Percentiles rank a stretch among this genome's conserved stretches.
These are phyloP conservation scores for Pulveroboletus sp. DNA, from an alignment of 768 basidiomycete species.

Conservation along the genomic window DNA sequence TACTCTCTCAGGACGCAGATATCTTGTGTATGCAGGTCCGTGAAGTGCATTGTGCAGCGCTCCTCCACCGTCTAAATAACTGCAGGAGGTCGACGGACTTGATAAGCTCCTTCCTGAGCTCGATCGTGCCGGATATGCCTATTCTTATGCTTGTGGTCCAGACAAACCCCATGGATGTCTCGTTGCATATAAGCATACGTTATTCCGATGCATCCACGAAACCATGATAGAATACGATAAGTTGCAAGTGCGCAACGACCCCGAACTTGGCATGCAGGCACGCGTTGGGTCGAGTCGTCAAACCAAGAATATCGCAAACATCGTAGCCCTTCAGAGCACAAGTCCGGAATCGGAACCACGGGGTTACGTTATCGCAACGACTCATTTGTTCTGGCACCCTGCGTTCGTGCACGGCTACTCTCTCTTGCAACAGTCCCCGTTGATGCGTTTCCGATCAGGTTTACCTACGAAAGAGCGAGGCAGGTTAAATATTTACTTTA, in stretches of 20 bases:
- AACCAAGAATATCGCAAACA: constrained; percentile 77
- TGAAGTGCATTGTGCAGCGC: background rate
- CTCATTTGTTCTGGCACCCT: constrained; percentile 96
- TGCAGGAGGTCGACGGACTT: constrained; percentile 83
- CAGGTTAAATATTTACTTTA: constrained; percentile 28
- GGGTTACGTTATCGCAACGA: constrained; percentile 79
- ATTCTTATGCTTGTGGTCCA: constrained; percentile 65
- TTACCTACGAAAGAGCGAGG: constrained; percentile 83
- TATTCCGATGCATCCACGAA: constrained; percentile 46
- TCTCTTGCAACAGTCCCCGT: background rate
- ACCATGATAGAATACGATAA: constrained; percentile 67
- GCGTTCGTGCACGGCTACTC: constrained; percentile 43
- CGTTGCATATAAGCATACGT: constrained; percentile 60
- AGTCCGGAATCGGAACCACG: constrained; percentile 29
- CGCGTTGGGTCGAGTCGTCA: constrained; percentile 57
- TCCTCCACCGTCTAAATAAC: background rate
- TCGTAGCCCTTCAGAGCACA: constrained; percentile 60
- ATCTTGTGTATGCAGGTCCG: constrained; percentile 83
- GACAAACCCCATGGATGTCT: constrained; percentile 84
- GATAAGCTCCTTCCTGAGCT: constrained; percentile 68
- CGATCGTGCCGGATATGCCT: constrained; percentile 57
- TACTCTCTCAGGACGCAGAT: constrained; percentile 70
- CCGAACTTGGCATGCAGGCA: constrained; percentile 25
- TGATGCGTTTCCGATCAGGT: constrained; percentile 8
- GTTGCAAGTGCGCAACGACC: constrained; percentile 44